phyloP scores from a whole-genome alignment of 108 stramenopile genomes.

The Seminavis robusta region DNA sequence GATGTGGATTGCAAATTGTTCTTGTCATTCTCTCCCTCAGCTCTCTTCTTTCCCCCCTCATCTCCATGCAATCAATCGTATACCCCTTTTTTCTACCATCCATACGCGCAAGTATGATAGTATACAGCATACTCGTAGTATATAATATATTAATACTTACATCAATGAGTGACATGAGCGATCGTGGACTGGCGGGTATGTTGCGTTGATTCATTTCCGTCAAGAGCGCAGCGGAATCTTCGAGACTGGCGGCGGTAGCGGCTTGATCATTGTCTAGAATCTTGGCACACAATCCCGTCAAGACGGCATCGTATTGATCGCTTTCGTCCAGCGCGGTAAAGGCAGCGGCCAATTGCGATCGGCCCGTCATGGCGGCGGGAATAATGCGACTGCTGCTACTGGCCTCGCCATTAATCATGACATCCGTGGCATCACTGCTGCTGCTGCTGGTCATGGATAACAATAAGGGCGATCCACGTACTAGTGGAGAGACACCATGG shows the following conservation, averaged over 20 bases:
- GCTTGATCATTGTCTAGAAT: slow-evolving; percentile 47
- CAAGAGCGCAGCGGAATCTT: slow-evolving; percentile 72
- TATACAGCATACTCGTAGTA: no score
- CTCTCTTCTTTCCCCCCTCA: no score
- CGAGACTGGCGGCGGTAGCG: slow-evolving; percentile 17
- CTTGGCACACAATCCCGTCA: slow-evolving; percentile 84
- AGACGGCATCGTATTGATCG: slow-evolving; percentile 86
- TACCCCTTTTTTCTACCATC: background rate
- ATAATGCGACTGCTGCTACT: background rate
- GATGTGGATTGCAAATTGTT: no score
- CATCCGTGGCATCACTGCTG: background rate
- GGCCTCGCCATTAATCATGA: background rate
- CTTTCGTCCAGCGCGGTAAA: slow-evolving; percentile 61
- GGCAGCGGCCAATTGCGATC: slow-evolving; percentile 58
- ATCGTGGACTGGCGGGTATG: slow-evolving; percentile 58
- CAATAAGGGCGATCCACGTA: no score
- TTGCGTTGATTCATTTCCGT: slow-evolving; percentile 75
- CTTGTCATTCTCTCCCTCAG: no score
- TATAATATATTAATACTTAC: slow-evolving; percentile 40
- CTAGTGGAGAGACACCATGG: no score
- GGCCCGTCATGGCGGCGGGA: background rate
- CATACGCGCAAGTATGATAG: no score
- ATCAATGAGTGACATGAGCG: slow-evolving; percentile 78
- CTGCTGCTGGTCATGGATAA: no score
- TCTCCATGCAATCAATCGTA: slow-evolving; percentile 4